Percentiles rank a stretch among this genome's conserved stretches.
Evolutionary conservation across 2,329 filamentous ascomycete species (phyloP).

Genomic region (Ceratocystis albifundus): DNA sequence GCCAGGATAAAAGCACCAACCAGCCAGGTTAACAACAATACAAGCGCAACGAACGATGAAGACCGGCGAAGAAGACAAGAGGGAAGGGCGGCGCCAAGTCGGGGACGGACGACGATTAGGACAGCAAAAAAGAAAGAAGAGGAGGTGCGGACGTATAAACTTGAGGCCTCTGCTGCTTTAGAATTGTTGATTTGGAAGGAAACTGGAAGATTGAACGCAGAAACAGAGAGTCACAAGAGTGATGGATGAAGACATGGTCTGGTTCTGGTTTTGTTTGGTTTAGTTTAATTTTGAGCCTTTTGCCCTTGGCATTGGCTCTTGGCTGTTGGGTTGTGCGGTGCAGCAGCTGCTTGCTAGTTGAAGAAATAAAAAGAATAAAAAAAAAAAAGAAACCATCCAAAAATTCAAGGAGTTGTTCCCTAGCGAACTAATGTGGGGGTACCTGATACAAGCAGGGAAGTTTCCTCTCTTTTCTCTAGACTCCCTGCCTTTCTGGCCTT

Average conservation of each 20-base stretch:
- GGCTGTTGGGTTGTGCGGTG: too few species aligned
- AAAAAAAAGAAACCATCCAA: neutral
- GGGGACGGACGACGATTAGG: neutral
- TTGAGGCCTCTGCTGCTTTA: neutral
- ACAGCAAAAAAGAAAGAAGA: neutral
- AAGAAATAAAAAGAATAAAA: neutral
- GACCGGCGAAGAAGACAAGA: neutral
- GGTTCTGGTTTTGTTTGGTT: too few species aligned
- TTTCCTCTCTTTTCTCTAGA: conserved; percentile 10
- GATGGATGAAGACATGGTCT: too few species aligned
- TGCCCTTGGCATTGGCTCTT: neutral
- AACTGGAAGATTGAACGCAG: neutral
- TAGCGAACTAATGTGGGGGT: conserved; percentile 4
- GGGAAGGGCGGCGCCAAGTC: neutral
- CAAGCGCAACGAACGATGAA: neutral
- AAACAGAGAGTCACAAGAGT: neutral
- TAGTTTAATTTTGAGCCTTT: neutral
- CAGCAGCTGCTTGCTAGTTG: too few species aligned
- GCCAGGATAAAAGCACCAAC: neutral
- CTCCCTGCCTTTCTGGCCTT: neutral
- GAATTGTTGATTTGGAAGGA: neutral
- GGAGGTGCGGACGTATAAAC: neutral
- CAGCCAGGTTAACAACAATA: neutral
- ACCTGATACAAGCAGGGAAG: neutral
- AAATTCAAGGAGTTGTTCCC: neutral